Conservation (phyloP, 139 green algal genomes). For the Volvox africanus region DNA sequence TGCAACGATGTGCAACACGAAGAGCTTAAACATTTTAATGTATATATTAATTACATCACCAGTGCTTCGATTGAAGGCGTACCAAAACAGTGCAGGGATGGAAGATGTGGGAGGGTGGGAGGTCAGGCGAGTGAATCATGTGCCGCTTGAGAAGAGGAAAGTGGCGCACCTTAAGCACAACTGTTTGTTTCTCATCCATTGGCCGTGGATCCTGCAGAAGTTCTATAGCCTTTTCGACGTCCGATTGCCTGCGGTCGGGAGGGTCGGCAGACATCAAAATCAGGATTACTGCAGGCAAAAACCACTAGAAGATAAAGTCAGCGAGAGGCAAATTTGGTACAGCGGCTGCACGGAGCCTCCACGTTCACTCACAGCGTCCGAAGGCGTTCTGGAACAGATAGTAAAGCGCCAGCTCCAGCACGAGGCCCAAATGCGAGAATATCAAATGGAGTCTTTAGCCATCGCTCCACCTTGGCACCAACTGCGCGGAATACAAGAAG, state of each 20-base stretch:
- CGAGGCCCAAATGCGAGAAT: constrained; percentile 66
- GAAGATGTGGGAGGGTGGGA: too few relatives aligned
- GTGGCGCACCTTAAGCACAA: constrained; percentile 61
- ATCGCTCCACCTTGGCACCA: constrained; percentile 57
- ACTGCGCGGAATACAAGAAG: constrained; percentile 7
- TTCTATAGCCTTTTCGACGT: constrained; percentile 66
- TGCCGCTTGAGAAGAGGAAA: too few relatives aligned
- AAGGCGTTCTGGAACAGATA: constrained; percentile 62
- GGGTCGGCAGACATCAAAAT: neutral
- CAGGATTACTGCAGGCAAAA: neutral
- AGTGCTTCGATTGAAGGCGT: too few relatives aligned
- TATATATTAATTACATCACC: too few relatives aligned
- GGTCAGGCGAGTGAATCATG: too few relatives aligned
- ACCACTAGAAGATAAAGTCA: neutral
- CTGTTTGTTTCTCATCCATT: constrained; percentile 75
- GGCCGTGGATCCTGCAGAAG: constrained; percentile 75
- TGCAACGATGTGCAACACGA: constrained; percentile 9
- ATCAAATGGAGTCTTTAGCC: constrained; percentile 70
- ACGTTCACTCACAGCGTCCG: constrained; percentile 59
- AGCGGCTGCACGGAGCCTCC: neutral
- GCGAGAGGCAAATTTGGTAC: neutral
- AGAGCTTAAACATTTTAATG: too few relatives aligned
- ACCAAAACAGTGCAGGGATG: too few relatives aligned
- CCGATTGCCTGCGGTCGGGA: constrained; percentile 45
- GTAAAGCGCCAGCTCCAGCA: constrained; percentile 64